These are phyloP conservation scores for Tephrocybe rancida DNA, from an alignment of 768 basidiomycete species.

Conservation along the genomic window DNA sequence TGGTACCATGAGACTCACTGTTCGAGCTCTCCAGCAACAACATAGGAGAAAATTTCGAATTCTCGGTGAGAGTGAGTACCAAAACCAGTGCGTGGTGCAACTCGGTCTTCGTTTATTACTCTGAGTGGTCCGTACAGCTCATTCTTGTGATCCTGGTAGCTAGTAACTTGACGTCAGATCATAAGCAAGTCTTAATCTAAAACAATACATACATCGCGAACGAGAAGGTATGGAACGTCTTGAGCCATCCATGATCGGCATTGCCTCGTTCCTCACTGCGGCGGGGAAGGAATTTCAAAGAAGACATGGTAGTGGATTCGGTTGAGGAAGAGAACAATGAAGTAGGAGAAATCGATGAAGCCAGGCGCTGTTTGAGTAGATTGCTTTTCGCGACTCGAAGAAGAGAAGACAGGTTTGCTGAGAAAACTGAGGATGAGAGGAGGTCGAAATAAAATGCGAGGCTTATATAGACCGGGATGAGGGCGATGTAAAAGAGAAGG, in stretches of 20 bases:
- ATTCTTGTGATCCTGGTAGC: conserved; percentile 63
- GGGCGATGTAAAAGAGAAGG: conserved; percentile 37
- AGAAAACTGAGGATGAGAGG: conserved; percentile 24
- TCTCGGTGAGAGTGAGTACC: conserved; percentile 83
- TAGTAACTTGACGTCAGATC: conserved; percentile 17
- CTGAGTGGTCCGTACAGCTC: conserved; percentile 74
- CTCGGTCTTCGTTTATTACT: conserved; percentile 94
- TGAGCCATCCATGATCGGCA: conserved; percentile 85
- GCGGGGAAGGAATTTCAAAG: conserved; percentile 50
- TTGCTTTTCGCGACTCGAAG: conserved; percentile 37
- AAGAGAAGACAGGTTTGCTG: conserved; percentile 39
- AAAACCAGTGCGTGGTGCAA: conserved; percentile 75
- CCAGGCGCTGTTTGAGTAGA: conserved; percentile 28
- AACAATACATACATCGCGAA: conserved; percentile 60
- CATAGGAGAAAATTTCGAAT: conserved; percentile 92
- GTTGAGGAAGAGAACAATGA: conserved; percentile 12
- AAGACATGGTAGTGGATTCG: conserved; percentile 20
- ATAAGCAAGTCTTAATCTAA: background rate
- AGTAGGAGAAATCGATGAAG: conserved; percentile 9
- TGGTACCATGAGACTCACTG: conserved; percentile 53
- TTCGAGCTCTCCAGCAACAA: conserved; percentile 77
- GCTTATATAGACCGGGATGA: conserved; percentile 43
- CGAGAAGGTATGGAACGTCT: conserved; percentile 85
- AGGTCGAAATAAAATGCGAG: conserved; percentile 36
- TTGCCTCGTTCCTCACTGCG: conserved; percentile 67